phyloP scores from a whole-genome alignment of 306 rosid species.

The Prunus campanulata region DNA sequence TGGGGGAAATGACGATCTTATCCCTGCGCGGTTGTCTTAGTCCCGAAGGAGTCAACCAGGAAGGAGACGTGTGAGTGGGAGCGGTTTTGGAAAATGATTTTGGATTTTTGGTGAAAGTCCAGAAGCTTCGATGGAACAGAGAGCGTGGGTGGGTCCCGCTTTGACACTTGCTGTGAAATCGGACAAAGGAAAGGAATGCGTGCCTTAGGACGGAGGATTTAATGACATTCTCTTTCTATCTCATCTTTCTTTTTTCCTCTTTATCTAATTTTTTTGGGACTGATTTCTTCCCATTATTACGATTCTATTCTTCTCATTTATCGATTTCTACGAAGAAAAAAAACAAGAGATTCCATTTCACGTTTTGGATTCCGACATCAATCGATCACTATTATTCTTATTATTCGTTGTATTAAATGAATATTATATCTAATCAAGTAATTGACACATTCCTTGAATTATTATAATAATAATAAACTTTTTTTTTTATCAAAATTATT shows the following conservation, averaged over 20 bases:
- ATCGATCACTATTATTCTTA: too few species aligned
- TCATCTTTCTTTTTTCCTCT: too few species aligned
- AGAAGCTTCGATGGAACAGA: constrained; percentile 13
- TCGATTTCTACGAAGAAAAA: too few species aligned
- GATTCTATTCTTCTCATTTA: too few species aligned
- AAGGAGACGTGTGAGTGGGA: too few species aligned
- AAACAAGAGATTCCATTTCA: too few species aligned
- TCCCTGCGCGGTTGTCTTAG: not conserved
- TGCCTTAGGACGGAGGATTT: not conserved
- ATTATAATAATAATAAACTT: too few species aligned
- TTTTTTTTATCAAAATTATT: too few species aligned
- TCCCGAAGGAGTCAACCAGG: not conserved
- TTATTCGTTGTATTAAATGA: too few species aligned
- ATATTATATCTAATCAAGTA: too few species aligned
- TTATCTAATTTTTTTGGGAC: not conserved
- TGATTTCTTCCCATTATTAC: not conserved
- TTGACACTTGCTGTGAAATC: not conserved
- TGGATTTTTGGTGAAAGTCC: not conserved
- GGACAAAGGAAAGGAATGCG: not conserved
- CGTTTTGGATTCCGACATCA: too few species aligned
- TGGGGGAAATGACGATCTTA: not conserved
- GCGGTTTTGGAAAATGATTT: not conserved
- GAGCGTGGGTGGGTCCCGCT: not conserved
- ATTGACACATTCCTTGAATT: too few species aligned
- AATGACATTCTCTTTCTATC: not conserved